Evolutionary conservation across 1,284 basidiomycete genomes (phyloP).

Genomic region (Sporisorium reilianum): DNA sequence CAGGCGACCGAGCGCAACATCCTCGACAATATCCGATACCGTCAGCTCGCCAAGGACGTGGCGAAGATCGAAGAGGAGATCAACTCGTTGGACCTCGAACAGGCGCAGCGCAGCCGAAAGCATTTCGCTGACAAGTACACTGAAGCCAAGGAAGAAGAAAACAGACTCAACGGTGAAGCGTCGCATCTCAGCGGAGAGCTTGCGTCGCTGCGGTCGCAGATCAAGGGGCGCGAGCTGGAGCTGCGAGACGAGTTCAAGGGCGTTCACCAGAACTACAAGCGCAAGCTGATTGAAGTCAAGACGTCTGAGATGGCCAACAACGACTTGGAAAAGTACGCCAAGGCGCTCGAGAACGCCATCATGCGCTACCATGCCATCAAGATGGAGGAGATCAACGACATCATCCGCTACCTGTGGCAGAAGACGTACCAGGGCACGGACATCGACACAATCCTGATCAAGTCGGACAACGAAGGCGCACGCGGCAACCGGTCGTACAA

Average conservation of each 20-base stretch:
- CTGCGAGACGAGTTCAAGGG: slow-evolving; percentile 85
- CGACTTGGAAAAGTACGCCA: slow-evolving; percentile 91
- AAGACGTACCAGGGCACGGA: slow-evolving; percentile 99
- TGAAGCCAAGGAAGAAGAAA: slow-evolving; percentile 78
- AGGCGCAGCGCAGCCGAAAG: slow-evolving; percentile 70
- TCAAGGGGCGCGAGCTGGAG: slow-evolving; percentile 76
- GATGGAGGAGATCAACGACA: slow-evolving; percentile 99
- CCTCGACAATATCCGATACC: slow-evolving; percentile 85
- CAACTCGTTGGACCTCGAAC: slow-evolving; percentile 69
- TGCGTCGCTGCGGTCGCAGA: slow-evolving; percentile 56
- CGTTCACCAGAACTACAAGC: slow-evolving; percentile 84
- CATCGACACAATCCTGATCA: slow-evolving; percentile 96
- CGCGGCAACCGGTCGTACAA: slow-evolving; percentile 80
- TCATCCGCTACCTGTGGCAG: slow-evolving; percentile 82
- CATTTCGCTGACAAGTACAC: slow-evolving; percentile 87
- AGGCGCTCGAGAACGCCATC: slow-evolving; percentile 92
- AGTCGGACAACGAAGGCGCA: slow-evolving; percentile 88
- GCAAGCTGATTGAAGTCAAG: slow-evolving; percentile 94
- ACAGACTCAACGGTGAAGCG: slow-evolving; percentile 78
- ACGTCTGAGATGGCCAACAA: slow-evolving; percentile 63
- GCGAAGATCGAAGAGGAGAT: slow-evolving; percentile 79
- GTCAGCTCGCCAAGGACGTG: slow-evolving; percentile 79
- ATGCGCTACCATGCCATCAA: slow-evolving; percentile 99
- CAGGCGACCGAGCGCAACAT: slow-evolving; percentile 75
- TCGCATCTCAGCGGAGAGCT: slow-evolving; percentile 62